Base-by-base conservation (phyloP, 2,329 filamentous ascomycete genomes). In the Paradendryphiella salina region DNA sequence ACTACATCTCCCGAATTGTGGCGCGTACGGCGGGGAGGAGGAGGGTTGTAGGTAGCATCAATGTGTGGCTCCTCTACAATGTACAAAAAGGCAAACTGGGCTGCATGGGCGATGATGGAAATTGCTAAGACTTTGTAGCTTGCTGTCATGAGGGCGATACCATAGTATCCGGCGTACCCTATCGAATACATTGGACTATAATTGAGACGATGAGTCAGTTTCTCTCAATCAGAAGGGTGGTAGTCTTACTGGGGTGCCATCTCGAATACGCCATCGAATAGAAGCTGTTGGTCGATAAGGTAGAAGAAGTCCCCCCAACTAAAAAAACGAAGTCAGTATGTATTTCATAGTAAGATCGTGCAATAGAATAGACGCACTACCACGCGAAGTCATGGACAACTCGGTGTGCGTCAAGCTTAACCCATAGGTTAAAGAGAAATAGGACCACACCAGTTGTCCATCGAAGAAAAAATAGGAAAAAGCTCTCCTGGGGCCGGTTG, bases 381-480 rank as follows among this genome's bases (percentile, higher is more conserved):
- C 94, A 99, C 21, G 94, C 94, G 77, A 92, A 99, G 75, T 99
- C 94, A 75, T 97, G 97, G 70, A 99, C 94, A 41, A 99, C 94
- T 54, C 94, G 84, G 74, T 99, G 94, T 15, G 94, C 94, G 75
- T 99, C 94, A 56, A 99, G 81, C 77, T 99, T 99, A 58, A 99
- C 94, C 92, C 94, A 97, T 17, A 97, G 81, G 73, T 97, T 99
- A 82, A 99, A 97, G 50, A 89, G 81, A 57, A 99, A 87, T 20
- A 97, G 81, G 33, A 82, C 75, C 59, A 93, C 82, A 43, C 94
- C 94, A 38, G 86, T 80, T 3, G 79, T 70, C 94, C 94, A 99
- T 53, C 94, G 87, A 48, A 85, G 80, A 44, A 83, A 63, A 38
- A 87, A 87, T 74, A 95, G 83, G 56, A 85, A 63, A 55, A 85